phyloP scores from a whole-genome alignment of 345 rosid genomes.

The Hypericum androsaemum region DNA sequence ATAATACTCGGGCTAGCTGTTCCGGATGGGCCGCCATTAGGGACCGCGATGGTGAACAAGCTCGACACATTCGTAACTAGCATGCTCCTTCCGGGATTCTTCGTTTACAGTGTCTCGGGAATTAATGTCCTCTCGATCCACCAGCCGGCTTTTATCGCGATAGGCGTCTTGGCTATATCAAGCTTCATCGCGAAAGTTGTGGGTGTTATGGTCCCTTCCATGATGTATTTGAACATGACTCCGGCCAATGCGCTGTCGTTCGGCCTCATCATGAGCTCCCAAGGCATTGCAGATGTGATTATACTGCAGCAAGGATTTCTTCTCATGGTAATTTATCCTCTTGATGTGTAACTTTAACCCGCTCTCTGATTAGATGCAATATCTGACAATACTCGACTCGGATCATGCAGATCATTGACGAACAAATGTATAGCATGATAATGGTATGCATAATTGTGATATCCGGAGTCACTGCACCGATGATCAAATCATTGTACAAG shows the following conservation, averaged over 20 bases:
- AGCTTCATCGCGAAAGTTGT: background rate
- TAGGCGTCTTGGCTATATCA: background rate
- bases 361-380: no score
- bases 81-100: conserved; percentile 2
- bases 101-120: conserved; percentile 1
- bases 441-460: conserved; percentile 7
- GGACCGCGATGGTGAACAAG: conserved; percentile 2
- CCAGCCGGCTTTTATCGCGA: background rate
- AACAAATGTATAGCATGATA: conserved; percentile 11
- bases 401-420: conserved; percentile 14
- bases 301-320: conserved; percentile 7
- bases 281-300: conserved; percentile 3
- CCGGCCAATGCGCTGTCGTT: background rate
- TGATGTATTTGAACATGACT: background rate
- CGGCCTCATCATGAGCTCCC: conserved; percentile 4
- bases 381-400: background rate
- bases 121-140: background rate
- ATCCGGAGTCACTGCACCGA: conserved; percentile 9
- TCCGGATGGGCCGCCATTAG: conserved; percentile 13
- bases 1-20: conserved; percentile 3
- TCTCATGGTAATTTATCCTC: background rate
- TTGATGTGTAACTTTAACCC: no score
- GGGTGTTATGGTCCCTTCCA: background rate
- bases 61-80: background rate
- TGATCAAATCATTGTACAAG: conserved; percentile 10